Base-by-base conservation (phyloP, 352 stramenopile species). In the Pythium coloratum region DNA sequence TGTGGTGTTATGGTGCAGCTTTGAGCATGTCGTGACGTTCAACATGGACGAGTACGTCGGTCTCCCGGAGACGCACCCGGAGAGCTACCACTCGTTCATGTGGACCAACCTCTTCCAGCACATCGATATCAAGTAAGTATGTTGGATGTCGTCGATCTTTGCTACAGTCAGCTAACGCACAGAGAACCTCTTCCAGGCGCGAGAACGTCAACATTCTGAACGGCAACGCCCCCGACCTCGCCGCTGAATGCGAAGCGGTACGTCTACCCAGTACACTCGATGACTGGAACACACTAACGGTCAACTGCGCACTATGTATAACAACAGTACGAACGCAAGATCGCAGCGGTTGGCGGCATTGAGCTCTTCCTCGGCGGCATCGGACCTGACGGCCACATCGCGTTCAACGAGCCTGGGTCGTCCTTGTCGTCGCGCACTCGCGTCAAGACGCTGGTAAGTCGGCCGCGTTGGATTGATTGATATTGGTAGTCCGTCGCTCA, bases 301-400 rank as follows among this genome's bases (percentile, higher is more conserved):
- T 28, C 20, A 24, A 24, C 20, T 24, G 20, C 20, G 20, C 20
- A 24, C 20, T 24, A 10, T 50, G 20, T 24, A 24, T 24, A 24
- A 24, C 20, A 24, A 24, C 20, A 82, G 73, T 97, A 93, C 71
- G 90, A 97, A 70, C 72, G 60, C 32, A 90, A 96, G 71, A 96
- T 97, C 70, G 69, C 71, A 16, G 59, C 67, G 6, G 71, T 80
- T 26, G 91, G 91, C 26, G 91, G 91, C 38, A 97, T 97, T 59
- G 89, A 97, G 75, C 85, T 97, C n/a, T 97, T 97, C 69, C 72
- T 97, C 5, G 90, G 91, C n/a, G 91, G 91, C 54, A 97, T 97
- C 66, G 91, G 91, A 0, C 91, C 88, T n/a, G 91, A 97, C 69
- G 91, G 91, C 30, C 91, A 97, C 78, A 97, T 97, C 72, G 91